Evolutionary conservation across 495 filamentous ascomycete species (phyloP), one percentile per base, ranked within the genome.

Genomic region (Monascus purpureus): DNA sequence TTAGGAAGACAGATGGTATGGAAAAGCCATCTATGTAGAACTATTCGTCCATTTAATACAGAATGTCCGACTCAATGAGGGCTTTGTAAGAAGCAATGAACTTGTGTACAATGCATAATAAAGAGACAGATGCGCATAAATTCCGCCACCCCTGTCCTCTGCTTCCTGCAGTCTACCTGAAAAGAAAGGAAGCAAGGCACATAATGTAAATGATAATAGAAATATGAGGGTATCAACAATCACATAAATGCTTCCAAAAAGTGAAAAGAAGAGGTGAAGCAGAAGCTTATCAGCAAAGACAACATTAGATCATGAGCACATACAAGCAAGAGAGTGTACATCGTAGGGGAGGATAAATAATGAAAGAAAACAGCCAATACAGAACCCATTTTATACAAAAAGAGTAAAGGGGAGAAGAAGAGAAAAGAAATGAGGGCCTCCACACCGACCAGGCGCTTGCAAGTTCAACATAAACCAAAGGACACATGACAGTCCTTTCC

Each of bases 171-270:
- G 7, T 9, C 15, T 39, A 43, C 31, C 15, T 25, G 46, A 25
- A 37, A 34, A 20, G 20, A 38, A 41, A 40, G 34, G 32, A 41
- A 34, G 30, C 29, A 30, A 26, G 35, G 39, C 32, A 15, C 35
- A 39, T 38, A 14, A 37, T 26, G 13, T 17, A 33, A 19, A 25
- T 27, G 26, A 33, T 15, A 20, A 15, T 13, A 25, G 20, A 43
- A 42, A 45, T 45, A 43, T 28, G 45, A 33, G 61, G 59, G 59
- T 63, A 65, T 63, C 61, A 62, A 63, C 55, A 65, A 59, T 57
- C 53, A 55, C 52, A 55, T 37, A 54, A 55, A 65, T 60, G 57
- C 54, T 60, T 53, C 48, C 43, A 33, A 48, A 47, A 42, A 29
- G 33, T 30, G 25, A 18, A 27, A 14, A 23, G 33, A 39, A 29